Conservation (phyloP, 495 filamentous ascomycete genomes). For the Pyronema omphalodes region DNA sequence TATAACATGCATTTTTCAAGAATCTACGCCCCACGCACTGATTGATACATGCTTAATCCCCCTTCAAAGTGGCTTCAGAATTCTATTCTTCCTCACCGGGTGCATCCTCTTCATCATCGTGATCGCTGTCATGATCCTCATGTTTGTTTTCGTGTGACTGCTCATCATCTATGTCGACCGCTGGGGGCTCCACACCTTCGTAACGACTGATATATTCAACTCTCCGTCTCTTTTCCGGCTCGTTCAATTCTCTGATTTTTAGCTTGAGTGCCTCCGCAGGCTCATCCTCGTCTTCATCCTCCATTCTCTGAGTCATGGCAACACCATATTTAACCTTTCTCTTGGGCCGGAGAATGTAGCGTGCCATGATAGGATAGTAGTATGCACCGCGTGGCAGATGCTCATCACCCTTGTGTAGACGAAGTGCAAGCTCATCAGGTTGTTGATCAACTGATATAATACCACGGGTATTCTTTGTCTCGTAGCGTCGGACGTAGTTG, state of each 20-base stretch:
- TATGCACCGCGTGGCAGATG: constrained; percentile 35
- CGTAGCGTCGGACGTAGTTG: constrained; percentile 64
- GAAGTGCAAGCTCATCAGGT: constrained; percentile 34
- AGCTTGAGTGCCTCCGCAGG: constrained; percentile 23
- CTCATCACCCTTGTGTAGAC: constrained; percentile 27
- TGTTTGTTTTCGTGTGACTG: constrained; percentile 18
- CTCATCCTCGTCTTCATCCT: constrained; percentile 26
- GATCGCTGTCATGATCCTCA: constrained; percentile 12
- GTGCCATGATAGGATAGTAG: constrained; percentile 75
- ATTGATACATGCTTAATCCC: too few species aligned
- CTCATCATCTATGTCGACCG: constrained; percentile 22
- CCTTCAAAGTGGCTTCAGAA: background rate
- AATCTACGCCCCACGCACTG: too few species aligned
- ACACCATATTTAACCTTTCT: constrained; percentile 31
- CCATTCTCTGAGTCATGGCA: constrained; percentile 23
- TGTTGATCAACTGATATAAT: constrained; percentile 29
- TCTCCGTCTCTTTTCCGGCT: constrained; percentile 21
- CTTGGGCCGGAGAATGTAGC: constrained; percentile 35
- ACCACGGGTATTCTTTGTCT: constrained; percentile 56
- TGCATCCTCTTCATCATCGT: constrained; percentile 7
- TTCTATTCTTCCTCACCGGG: constrained; percentile 6
- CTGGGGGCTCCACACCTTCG: constrained; percentile 24
- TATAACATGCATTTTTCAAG: too few species aligned
- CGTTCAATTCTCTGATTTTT: constrained; percentile 18
- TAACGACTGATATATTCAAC: constrained; percentile 28